These are phyloP conservation scores for Syzygium aqueum DNA, from an alignment of 345 rosid genomes.

Conservation along the genomic window DNA sequence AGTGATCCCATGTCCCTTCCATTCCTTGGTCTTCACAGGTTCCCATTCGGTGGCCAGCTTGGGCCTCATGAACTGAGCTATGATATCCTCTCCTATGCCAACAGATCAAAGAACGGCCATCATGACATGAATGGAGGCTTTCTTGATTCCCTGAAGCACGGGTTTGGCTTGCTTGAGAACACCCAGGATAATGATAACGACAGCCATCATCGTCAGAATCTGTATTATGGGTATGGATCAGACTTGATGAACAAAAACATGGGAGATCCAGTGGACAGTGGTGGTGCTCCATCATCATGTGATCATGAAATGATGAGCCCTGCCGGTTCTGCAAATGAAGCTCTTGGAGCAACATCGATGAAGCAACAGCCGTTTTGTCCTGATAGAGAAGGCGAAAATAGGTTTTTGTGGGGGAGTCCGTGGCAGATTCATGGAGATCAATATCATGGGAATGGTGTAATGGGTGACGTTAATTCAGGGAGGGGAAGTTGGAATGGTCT, in stretches of 20 bases:
- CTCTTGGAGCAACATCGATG: conserved; percentile 25
- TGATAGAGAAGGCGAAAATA: conserved; percentile 27
- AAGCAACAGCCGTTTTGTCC: conserved; percentile 42
- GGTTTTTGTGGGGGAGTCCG: conserved; percentile 54
- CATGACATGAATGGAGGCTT: neutral
- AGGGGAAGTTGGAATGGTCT: conserved; percentile 5
- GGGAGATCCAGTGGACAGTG: conserved; percentile 19
- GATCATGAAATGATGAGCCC: conserved; percentile 21
- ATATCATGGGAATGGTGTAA: neutral
- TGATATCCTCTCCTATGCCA: neutral
- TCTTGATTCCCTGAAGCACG: conserved; percentile 1
- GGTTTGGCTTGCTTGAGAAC: neutral
- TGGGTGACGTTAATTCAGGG: neutral
- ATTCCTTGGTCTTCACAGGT: neutral
- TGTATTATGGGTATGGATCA: conserved; percentile 36
- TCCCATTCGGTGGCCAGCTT: neutral
- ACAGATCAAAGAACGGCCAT: neutral
- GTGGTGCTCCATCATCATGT: conserved; percentile 4
- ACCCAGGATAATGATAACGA: neutral
- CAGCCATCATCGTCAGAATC: conserved; percentile 16
- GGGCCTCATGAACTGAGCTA: neutral
- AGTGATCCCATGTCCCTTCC: neutral
- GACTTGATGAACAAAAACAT: conserved; percentile 14
- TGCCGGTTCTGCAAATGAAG: neutral
- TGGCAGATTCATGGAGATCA: conserved; percentile 62